phyloP scores from a whole-genome alignment of 306 rosid genomes.

The Vicia faba region DNA sequence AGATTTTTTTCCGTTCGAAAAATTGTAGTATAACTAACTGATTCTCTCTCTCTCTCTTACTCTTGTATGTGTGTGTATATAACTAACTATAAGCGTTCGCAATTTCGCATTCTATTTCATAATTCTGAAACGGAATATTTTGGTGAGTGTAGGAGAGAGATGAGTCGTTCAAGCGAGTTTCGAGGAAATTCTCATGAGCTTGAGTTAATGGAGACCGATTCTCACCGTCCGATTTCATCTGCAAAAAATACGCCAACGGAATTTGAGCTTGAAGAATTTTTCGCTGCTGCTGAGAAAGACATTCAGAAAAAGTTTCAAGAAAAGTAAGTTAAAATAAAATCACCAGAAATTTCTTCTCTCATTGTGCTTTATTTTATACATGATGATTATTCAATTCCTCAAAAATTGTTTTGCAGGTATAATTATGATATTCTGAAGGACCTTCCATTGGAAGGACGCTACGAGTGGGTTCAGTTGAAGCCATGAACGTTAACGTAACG shows the following conservation, averaged over 20 bases:
- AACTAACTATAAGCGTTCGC: neutral
- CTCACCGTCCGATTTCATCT: conserved; percentile 38
- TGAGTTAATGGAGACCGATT: conserved; percentile 50
- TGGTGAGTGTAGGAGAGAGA: conserved; percentile 57
- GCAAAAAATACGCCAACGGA: conserved; percentile 59
- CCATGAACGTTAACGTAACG: conserved; percentile 43
- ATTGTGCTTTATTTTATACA: neutral
- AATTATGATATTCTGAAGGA: conserved; percentile 79
- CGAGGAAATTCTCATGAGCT: conserved; percentile 45
- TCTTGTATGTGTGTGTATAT: neutral
- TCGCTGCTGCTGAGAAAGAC: conserved; percentile 65
- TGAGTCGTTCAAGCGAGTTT: conserved; percentile 54
- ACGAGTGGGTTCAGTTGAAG: conserved; percentile 79
- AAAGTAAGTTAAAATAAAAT: conserved; percentile 51
- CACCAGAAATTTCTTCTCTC: neutral
- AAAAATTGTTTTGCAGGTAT: conserved; percentile 84
- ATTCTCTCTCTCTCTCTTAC: neutral
- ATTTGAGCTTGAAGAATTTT: conserved; percentile 81
- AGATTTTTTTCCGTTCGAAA: conserved; percentile 24
- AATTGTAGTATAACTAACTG: neutral
- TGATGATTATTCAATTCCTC: no score
- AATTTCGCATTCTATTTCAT: neutral
- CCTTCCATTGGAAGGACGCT: conserved; percentile 81
- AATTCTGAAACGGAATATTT: conserved; percentile 23
- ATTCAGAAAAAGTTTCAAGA: conserved; percentile 57